Conservation (phyloP, 192 early-diverging fungal species). For the Neocallimastix lanati region DNA sequence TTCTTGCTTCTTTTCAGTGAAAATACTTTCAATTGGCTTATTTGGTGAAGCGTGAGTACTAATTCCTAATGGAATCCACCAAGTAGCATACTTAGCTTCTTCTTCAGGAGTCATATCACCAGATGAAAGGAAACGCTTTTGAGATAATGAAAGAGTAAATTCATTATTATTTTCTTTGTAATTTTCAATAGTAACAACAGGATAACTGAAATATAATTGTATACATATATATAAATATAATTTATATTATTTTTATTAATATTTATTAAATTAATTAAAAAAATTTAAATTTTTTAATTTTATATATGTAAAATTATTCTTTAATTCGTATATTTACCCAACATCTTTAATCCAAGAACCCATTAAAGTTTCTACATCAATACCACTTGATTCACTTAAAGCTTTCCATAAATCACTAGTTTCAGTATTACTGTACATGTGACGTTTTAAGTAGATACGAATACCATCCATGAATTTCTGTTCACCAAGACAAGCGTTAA, state of each 20-base stretch:
- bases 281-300: too few species aligned
- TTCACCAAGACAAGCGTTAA: conserved; percentile 52
- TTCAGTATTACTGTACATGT: conserved; percentile 67
- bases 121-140: conserved; percentile 65
- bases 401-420: conserved; percentile 79
- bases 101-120: conserved; percentile 61
- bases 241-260: too few species aligned
- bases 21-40: neutral
- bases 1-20: neutral
- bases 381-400: conserved; percentile 54
- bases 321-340: too few species aligned
- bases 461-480: conserved; percentile 51
- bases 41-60: conserved; percentile 7
- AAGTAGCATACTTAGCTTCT: conserved; percentile 38
- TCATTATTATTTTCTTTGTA: conserved; percentile 19
- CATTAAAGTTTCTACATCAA: conserved; percentile 72
- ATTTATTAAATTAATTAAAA: too few species aligned
- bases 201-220: conserved; percentile 33
- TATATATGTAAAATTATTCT: too few species aligned
- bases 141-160: conserved; percentile 43
- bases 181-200: conserved; percentile 28
- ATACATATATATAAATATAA: too few species aligned
- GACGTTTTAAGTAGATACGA: conserved; percentile 54
- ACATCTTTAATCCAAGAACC: conserved; percentile 67
- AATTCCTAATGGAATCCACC: conserved; percentile 69